phyloP scores from a whole-genome alignment of 148 eudicot genomes.

The Silene uniflora region DNA sequence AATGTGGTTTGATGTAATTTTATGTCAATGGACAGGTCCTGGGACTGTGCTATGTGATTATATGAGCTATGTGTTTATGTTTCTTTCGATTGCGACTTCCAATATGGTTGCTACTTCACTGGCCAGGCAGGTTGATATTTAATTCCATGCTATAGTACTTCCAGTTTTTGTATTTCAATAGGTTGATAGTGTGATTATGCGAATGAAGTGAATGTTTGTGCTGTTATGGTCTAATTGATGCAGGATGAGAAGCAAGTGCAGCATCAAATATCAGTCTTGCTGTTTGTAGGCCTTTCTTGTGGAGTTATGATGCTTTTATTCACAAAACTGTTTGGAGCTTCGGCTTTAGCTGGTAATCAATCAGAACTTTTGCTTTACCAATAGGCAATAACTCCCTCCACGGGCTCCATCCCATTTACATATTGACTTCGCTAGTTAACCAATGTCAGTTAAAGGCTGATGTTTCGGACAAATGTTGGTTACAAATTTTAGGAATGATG shows the following conservation, averaged over 20 bases:
- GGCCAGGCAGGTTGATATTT: conserved; percentile 59
- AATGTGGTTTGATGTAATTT: conserved; percentile 17
- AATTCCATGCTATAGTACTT: background rate
- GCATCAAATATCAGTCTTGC: conserved; percentile 74
- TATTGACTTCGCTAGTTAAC: too few relatives aligned
- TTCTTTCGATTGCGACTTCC: conserved; percentile 94
- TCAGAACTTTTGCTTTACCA: conserved; percentile 1
- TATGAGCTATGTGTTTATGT: conserved; percentile 83
- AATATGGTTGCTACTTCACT: conserved; percentile 95
- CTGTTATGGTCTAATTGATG: conserved; percentile 20
- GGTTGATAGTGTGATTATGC: background rate
- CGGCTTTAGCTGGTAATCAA: conserved; percentile 68
- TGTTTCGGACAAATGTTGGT: too few relatives aligned
- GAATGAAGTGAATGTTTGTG: background rate
- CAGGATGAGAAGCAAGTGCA: conserved; percentile 87
- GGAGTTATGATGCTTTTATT: conserved; percentile 74
- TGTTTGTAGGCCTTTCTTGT: conserved; percentile 65
- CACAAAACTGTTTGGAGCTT: conserved; percentile 54
- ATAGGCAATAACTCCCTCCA: too few relatives aligned
- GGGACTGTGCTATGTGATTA: conserved; percentile 92
- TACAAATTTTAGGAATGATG: too few relatives aligned
- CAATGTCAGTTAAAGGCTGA: too few relatives aligned
- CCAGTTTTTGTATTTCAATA: background rate
- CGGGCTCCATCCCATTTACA: too few relatives aligned
- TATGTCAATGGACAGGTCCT: conserved; percentile 56